These are phyloP conservation scores for Mycogone perniciosa DNA, from an alignment of 2,329 filamentous ascomycete species.

Conservation along the genomic window DNA sequence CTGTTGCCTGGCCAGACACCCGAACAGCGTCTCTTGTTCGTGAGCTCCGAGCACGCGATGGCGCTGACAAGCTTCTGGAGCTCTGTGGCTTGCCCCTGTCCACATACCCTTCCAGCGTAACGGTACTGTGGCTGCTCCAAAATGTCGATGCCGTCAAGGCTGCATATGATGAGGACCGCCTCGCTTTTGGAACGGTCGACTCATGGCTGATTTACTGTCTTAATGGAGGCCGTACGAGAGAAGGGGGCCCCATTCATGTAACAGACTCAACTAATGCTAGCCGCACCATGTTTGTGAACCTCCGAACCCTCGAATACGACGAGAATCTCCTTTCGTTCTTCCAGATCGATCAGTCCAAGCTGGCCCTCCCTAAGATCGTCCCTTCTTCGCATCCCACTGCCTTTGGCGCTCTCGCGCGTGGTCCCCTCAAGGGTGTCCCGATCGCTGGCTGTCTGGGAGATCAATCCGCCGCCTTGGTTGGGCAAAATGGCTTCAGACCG, in stretches of 20 bases:
- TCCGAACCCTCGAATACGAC: conserved; percentile 74
- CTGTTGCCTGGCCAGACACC: conserved; percentile 87
- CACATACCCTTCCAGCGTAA: conserved; percentile 82
- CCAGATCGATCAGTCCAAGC: conserved; percentile 59
- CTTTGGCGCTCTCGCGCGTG: conserved; percentile 62
- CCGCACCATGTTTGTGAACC: conserved; percentile 91
- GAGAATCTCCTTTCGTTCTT: conserved; percentile 73
- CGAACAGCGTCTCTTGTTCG: conserved; percentile 66
- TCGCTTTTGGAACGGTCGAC: conserved; percentile 84
- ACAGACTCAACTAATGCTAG: conserved; percentile 86
- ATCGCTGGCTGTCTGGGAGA: conserved; percentile 85
- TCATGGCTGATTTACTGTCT: conserved; percentile 82
- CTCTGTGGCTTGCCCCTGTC: conserved; percentile 78
- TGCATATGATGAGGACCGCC: conserved; percentile 67
- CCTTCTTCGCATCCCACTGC: conserved; percentile 68
- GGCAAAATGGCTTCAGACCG: conserved; percentile 75
- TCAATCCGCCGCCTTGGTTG: conserved; percentile 79
- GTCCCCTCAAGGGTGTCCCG: conserved; percentile 59
- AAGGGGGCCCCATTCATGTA: conserved; percentile 57
- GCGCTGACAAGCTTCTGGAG: conserved; percentile 61
- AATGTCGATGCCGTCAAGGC: conserved; percentile 62
- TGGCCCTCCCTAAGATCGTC: conserved; percentile 75
- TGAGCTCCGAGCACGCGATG: conserved; percentile 62
- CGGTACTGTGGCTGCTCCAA: conserved; percentile 75
- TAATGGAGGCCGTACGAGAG: conserved; percentile 62